phyloP scores from a whole-genome alignment of 176 grass and related monocot species.

The Hyparrhenia diplandra region DNA sequence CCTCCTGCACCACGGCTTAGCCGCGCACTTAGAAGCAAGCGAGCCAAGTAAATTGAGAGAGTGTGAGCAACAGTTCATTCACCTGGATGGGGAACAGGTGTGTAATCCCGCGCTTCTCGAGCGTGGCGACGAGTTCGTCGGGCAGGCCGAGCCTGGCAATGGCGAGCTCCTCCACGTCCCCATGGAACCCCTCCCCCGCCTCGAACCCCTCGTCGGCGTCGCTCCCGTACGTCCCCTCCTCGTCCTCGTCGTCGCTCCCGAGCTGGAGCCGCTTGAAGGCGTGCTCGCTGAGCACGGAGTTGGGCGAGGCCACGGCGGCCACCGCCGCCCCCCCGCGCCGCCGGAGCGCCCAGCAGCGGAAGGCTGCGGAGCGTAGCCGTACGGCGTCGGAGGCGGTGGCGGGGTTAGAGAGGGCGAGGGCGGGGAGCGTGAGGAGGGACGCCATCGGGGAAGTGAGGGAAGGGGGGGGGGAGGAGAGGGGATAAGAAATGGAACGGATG shows the following conservation, averaged over 20 bases:
- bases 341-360: conserved; percentile 37
- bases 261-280: conserved; percentile 80
- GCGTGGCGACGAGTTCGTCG: conserved; percentile 56
- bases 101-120: conserved; percentile 89
- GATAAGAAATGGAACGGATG: conserved; percentile 64
- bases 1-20: background rate
- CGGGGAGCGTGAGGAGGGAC: conserved; percentile 64
- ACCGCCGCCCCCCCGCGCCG: conserved; percentile 28
- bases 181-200: conserved; percentile 15
- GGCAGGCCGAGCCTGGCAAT: conserved; percentile 68
- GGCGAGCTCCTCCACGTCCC: conserved; percentile 67
- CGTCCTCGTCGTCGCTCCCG: conserved; percentile 41
- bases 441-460: conserved; percentile 15
- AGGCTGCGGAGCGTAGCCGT: conserved; percentile 12
- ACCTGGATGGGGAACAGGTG: conserved; percentile 98
- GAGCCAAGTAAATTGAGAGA: background rate
- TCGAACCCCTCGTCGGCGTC: conserved; percentile 28
- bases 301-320: conserved; percentile 59
- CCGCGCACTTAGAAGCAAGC: background rate
- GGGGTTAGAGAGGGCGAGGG: conserved; percentile 52
- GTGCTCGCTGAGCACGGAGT: conserved; percentile 89
- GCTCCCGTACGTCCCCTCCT: conserved; percentile 28
- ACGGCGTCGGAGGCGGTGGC: conserved; percentile 1
- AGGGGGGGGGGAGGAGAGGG: no score
- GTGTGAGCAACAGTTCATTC: background rate